Evolutionary conservation across 768 basidiomycete species (phyloP).

Genomic region (Collybia mongolica): DNA sequence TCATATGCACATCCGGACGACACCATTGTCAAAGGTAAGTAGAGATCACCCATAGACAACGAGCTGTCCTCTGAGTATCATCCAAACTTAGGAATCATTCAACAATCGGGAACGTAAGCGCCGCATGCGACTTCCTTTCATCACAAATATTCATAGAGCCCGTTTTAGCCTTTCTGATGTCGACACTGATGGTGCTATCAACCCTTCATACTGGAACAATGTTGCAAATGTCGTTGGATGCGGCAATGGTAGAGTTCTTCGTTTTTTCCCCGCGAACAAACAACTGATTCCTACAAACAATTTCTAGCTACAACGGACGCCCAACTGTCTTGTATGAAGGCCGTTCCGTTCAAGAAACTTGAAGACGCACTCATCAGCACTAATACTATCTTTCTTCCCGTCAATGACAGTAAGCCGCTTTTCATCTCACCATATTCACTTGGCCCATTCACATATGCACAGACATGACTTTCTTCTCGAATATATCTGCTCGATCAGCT

Average conservation of each 20-base stretch:
- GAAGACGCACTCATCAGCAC: slow-evolving; percentile 27
- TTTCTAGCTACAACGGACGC: no score
- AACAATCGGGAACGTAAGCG: background rate
- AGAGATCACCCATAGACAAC: background rate
- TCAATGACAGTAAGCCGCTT: slow-evolving; percentile 24
- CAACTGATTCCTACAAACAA: no score
- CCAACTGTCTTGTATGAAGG: slow-evolving; percentile 33
- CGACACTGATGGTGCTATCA: slow-evolving; percentile 3
- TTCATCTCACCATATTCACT: background rate
- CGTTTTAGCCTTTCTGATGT: background rate
- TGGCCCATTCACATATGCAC: no score
- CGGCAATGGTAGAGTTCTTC: slow-evolving; percentile 22
- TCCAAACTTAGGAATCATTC: background rate
- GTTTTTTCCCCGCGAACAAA: no score
- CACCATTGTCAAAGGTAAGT: slow-evolving; percentile 28
- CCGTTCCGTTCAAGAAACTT: slow-evolving; percentile 22
- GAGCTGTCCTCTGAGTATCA: no score
- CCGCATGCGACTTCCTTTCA: background rate
- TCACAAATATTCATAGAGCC: no score
- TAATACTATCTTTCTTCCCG: slow-evolving; percentile 19
- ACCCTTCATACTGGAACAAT: slow-evolving; percentile 23
- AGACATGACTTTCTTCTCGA: slow-evolving; percentile 31
- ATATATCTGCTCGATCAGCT: slow-evolving; percentile 10
- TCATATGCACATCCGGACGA: slow-evolving; percentile 32
- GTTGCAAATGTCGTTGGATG: slow-evolving; percentile 30